These are phyloP conservation scores for Boletus sp. DNA, from an alignment of 768 basidiomycete genomes.

Conservation along the genomic window DNA sequence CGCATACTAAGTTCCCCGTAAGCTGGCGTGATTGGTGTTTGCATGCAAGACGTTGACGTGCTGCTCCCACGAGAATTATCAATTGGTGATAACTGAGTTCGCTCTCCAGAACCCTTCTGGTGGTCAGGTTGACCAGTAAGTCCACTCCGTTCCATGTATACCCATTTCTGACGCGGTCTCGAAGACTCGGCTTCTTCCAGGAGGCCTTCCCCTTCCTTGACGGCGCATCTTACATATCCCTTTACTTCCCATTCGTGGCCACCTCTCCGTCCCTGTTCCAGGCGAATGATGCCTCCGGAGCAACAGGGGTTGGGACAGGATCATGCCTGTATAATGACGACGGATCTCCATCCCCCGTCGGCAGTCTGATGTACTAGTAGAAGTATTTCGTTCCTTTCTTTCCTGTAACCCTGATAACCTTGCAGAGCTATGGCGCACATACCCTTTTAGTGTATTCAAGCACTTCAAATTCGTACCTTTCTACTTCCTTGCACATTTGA, in stretches of 20 bases:
- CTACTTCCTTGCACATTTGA: background rate
- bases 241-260: constrained; percentile 39
- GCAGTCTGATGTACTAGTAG: constrained; percentile 19
- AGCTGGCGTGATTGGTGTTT: background rate
- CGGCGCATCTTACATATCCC: constrained; percentile 24
- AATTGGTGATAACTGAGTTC: constrained; percentile 33
- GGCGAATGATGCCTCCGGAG: constrained; percentile 17
- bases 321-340: constrained; percentile 34
- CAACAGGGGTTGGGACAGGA: constrained; percentile 22
- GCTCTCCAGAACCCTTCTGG: constrained; percentile 32
- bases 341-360: constrained; percentile 24
- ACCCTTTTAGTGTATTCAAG: background rate
- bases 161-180: background rate
- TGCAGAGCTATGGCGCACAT: background rate
- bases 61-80: constrained; percentile 9
- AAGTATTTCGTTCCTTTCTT: background rate
- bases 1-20: constrained; percentile 29
- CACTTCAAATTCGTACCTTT: background rate
- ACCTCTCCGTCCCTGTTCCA: constrained; percentile 27
- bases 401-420: background rate
- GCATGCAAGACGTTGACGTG: constrained; percentile 1
- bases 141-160: background rate
- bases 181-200: constrained; percentile 32
- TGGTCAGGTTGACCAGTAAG: constrained; percentile 31
- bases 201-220: constrained; percentile 36